These are phyloP conservation scores for Myxozyma neotropica DNA, from an alignment of 805 yeast genomes.

Conservation along the genomic window DNA sequence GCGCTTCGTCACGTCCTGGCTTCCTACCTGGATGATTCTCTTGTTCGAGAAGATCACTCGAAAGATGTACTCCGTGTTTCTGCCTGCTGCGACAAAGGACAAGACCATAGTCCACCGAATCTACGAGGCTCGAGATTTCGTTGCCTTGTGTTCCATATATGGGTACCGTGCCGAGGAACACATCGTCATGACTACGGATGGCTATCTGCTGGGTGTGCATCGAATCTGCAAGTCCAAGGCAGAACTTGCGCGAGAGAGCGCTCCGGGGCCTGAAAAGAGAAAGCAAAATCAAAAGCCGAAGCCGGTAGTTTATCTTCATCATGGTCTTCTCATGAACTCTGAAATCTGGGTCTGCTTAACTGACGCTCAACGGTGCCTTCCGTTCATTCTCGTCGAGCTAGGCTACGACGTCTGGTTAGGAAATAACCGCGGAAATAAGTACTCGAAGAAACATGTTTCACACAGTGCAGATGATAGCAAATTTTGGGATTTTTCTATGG, in stretches of 20 bases:
- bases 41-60: slow-evolving; percentile 35
- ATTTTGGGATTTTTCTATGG: slow-evolving; percentile 90
- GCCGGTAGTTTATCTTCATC: slow-evolving; percentile 78
- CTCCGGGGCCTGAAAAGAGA: neutral
- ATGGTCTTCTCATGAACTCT: slow-evolving; percentile 86
- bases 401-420: slow-evolving; percentile 90
- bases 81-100: slow-evolving; percentile 17
- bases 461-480: slow-evolving; percentile 48
- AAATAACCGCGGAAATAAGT: slow-evolving; percentile 89
- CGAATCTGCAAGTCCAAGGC: slow-evolving; percentile 35
- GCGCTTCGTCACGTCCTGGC: slow-evolving; percentile 38
- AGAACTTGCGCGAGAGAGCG: slow-evolving; percentile 8
- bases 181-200: slow-evolving; percentile 50
- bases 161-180: slow-evolving; percentile 77
- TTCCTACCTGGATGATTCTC: slow-evolving; percentile 39
- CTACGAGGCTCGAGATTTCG: slow-evolving; percentile 55
- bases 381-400: slow-evolving; percentile 71
- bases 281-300: neutral
- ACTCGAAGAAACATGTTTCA: slow-evolving; percentile 74
- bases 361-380: slow-evolving; percentile 58
- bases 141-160: slow-evolving; percentile 65
- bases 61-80: slow-evolving; percentile 17
- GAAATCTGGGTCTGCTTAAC: slow-evolving; percentile 72
- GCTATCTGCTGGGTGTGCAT: slow-evolving; percentile 42
- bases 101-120: slow-evolving; percentile 43